phyloP scores from a whole-genome alignment of 75 land plant genomes.

The Gnetum montanum region DNA sequence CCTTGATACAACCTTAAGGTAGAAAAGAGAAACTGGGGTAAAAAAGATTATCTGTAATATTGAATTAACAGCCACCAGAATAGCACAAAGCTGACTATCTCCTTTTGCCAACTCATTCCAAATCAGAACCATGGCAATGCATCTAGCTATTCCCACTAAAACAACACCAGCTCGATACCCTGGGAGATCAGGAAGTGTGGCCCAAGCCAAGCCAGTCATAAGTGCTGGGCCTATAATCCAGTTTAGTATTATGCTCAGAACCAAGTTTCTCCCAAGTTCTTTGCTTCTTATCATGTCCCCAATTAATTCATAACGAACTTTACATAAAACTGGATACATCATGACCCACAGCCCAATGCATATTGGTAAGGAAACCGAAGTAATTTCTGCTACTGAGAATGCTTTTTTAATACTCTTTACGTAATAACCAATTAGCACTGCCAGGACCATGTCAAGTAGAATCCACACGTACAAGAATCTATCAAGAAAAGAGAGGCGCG shows the following conservation, averaged over 20 bases:
- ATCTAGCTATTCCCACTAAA: constrained; percentile 34
- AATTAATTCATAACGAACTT: constrained; percentile 21
- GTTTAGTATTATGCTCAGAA: constrained; percentile 18
- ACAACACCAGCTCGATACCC: constrained; percentile 30
- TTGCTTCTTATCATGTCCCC: not conserved
- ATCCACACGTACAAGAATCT: constrained; percentile 34
- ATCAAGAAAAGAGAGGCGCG: constrained; percentile 21
- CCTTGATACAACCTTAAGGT: constrained; percentile 27
- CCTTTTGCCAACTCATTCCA: constrained; percentile 41
- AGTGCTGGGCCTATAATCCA: constrained; percentile 32
- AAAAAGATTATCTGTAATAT: constrained; percentile 26
- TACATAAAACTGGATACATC: constrained; percentile 39
- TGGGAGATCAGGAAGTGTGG: constrained; percentile 34
- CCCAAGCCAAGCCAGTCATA: constrained; percentile 41
- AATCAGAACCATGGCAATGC: constrained; percentile 41
- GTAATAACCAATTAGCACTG: constrained; percentile 26
- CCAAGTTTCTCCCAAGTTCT: constrained; percentile 6
- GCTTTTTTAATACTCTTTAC: constrained; percentile 11
- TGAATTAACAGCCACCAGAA: constrained; percentile 33
- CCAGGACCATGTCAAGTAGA: constrained; percentile 22
- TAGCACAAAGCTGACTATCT: constrained; percentile 23
- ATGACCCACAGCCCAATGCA: constrained; percentile 39
- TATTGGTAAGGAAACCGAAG: constrained; percentile 31
- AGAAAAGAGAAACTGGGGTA: constrained; percentile 27
- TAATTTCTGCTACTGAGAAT: constrained; percentile 18